Conservation (phyloP, 345 rosid species). For the Gossypium ekmanianum region DNA sequence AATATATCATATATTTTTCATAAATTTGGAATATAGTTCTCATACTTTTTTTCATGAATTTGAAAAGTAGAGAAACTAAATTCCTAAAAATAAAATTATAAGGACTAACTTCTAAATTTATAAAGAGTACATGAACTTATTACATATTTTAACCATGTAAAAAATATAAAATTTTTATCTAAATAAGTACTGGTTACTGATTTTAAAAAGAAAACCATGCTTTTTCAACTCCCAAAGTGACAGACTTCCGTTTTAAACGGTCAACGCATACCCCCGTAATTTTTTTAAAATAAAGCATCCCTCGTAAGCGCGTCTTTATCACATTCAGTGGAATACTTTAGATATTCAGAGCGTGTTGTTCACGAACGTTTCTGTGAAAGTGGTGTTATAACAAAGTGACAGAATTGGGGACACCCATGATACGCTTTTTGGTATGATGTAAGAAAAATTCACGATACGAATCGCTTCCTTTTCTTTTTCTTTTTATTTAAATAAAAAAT, state of each 20-base stretch:
- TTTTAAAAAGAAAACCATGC: background rate
- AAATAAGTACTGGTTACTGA: no score
- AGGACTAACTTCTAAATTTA: no score
- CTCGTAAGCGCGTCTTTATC: background rate
- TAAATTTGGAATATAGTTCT: no score
- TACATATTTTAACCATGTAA: no score
- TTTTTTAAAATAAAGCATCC: no score
- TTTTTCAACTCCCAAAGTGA: constrained; percentile 15
- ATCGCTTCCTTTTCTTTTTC: background rate
- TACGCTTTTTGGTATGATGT: constrained; percentile 1
- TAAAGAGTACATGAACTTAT: no score
- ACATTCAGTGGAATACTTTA: background rate
- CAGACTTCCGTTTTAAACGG: constrained; percentile 10
- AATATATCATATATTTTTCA: no score
- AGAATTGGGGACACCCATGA: background rate
- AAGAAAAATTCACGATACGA: background rate
- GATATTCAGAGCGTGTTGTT: background rate
- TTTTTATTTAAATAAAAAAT: background rate
- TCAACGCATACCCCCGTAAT: constrained; percentile 15
- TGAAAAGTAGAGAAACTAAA: no score
- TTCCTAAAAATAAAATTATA: no score
- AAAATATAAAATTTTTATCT: no score
- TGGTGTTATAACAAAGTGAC: background rate
- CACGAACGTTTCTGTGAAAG: background rate
- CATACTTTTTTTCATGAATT: no score